Evolutionary conservation across 257 asterid species (phyloP).

Genomic region (Verbena officinalis): DNA sequence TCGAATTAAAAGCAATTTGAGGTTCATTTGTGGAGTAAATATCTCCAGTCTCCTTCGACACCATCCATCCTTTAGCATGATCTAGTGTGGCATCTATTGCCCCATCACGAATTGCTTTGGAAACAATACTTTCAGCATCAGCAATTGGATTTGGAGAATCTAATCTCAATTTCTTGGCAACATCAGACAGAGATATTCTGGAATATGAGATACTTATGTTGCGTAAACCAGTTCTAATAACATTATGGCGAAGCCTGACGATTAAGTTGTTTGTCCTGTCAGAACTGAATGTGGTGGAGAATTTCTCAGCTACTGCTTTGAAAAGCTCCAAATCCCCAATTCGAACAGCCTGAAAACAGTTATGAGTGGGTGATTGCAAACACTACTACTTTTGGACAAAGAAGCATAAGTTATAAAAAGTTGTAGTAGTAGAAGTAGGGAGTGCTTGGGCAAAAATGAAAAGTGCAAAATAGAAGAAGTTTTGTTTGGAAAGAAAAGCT

Average conservation of each 20-base stretch:
- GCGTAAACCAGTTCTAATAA: slow-evolving; percentile 69
- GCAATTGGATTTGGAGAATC: slow-evolving; percentile 64
- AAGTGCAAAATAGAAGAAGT: too few relatives aligned
- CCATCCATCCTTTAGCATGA: slow-evolving; percentile 78
- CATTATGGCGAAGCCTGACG: slow-evolving; percentile 74
- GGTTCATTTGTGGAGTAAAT: slow-evolving; percentile 81
- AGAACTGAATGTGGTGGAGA: slow-evolving; percentile 53
- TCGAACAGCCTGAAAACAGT: slow-evolving; percentile 67
- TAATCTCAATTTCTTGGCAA: slow-evolving; percentile 68
- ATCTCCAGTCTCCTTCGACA: slow-evolving; percentile 74
- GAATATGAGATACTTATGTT: slow-evolving; percentile 76
- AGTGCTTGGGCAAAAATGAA: too few relatives aligned
- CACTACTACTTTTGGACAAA: too few relatives aligned
- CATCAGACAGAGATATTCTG: slow-evolving; percentile 59
- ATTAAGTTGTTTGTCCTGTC: slow-evolving; percentile 70
- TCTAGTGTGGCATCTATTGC: slow-evolving; percentile 75
- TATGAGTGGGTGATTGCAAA: too few relatives aligned
- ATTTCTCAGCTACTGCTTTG: slow-evolving; percentile 62
- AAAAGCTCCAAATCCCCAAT: slow-evolving; percentile 75
- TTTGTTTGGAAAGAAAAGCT: too few relatives aligned
- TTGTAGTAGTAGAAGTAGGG: too few relatives aligned
- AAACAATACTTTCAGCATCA: slow-evolving; percentile 70
- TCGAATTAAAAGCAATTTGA: slow-evolving; percentile 69
- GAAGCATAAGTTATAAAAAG: background rate
- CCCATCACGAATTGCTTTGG: slow-evolving; percentile 82